Evolutionary conservation across 768 basidiomycete species (phyloP).

Genomic region (Rickenella mellea): DNA sequence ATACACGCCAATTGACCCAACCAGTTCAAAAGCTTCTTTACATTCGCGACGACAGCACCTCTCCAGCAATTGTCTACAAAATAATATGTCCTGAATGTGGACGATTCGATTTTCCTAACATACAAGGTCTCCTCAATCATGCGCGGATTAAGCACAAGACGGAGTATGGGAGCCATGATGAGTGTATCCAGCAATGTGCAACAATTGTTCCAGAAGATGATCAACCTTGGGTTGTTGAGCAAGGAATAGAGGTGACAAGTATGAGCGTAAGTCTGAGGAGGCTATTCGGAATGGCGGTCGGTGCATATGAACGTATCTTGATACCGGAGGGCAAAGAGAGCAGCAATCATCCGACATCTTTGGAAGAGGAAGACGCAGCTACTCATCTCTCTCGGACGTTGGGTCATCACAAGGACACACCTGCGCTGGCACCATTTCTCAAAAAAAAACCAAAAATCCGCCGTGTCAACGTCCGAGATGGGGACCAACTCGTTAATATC

Average conservation of each 20-base stretch:
- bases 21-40: slow-evolving; percentile 33
- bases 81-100: slow-evolving; percentile 34
- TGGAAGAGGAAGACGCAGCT: slow-evolving; percentile 8
- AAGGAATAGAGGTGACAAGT: slow-evolving; percentile 31
- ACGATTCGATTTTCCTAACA: slow-evolving; percentile 38
- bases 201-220: slow-evolving; percentile 25
- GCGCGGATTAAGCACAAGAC: slow-evolving; percentile 38
- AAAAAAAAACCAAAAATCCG: slow-evolving; percentile 33
- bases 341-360: not conserved
- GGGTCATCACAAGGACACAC: slow-evolving; percentile 41
- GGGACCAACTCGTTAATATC: slow-evolving; percentile 26
- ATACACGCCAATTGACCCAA: slow-evolving; percentile 13
- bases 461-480: slow-evolving; percentile 26
- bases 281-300: slow-evolving; percentile 43
- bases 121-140: slow-evolving; percentile 45
- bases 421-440: slow-evolving; percentile 41
- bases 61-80: slow-evolving; percentile 22
- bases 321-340: not conserved
- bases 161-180: slow-evolving; percentile 42
- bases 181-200: slow-evolving; percentile 38
- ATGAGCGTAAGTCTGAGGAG: slow-evolving; percentile 33
- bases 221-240: slow-evolving; percentile 22
- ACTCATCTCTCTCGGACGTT: slow-evolving; percentile 37
- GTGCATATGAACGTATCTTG: slow-evolving; percentile 17
- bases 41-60: slow-evolving; percentile 24